Conservation (phyloP, 306 rosid genomes). For the Erythrophleum fordii region DNA sequence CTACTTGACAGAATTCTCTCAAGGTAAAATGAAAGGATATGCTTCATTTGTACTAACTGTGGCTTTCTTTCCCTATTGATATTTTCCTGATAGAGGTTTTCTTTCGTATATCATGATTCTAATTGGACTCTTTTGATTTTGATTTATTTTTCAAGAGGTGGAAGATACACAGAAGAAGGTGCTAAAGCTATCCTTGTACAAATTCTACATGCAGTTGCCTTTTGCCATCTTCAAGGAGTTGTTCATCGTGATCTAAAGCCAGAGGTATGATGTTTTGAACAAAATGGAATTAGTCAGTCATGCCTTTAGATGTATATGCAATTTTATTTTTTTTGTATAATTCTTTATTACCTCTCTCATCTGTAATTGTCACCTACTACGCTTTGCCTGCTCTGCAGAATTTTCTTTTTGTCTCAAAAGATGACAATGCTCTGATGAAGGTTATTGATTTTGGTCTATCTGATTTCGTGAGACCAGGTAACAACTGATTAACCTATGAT, state of each 20-base stretch:
- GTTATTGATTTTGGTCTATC: slow-evolving; percentile 98
- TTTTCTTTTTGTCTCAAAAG: slow-evolving; percentile 81
- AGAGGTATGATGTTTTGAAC: slow-evolving; percentile 59
- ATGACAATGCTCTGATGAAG: slow-evolving; percentile 77
- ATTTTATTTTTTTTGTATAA: slow-evolving; percentile 11
- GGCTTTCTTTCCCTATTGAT: neutral
- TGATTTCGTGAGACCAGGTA: slow-evolving; percentile 89
- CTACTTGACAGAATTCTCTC: slow-evolving; percentile 88
- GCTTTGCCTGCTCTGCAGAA: slow-evolving; percentile 61
- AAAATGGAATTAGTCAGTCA: slow-evolving; percentile 26
- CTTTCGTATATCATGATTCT: slow-evolving; percentile 35
- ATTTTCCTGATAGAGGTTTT: slow-evolving; percentile 25
- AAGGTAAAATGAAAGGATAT: slow-evolving; percentile 60
- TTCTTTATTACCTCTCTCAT: neutral
- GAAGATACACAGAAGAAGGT: slow-evolving; percentile 85
- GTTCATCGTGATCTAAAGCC: slow-evolving; percentile 97
- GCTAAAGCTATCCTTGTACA: slow-evolving; percentile 82
- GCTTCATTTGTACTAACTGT: slow-evolving; percentile 30
- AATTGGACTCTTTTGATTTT: slow-evolving; percentile 37
- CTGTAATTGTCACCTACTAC: slow-evolving; percentile 25
- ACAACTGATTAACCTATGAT: slow-evolving; percentile 30
- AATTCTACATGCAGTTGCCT: slow-evolving; percentile 75
- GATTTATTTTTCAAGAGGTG: slow-evolving; percentile 67
- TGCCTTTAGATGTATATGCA: slow-evolving; percentile 6
- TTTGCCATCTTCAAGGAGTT: slow-evolving; percentile 92